These are phyloP conservation scores for Phytophthora citricola DNA, from an alignment of 352 stramenopile species.

Conservation along the genomic window DNA sequence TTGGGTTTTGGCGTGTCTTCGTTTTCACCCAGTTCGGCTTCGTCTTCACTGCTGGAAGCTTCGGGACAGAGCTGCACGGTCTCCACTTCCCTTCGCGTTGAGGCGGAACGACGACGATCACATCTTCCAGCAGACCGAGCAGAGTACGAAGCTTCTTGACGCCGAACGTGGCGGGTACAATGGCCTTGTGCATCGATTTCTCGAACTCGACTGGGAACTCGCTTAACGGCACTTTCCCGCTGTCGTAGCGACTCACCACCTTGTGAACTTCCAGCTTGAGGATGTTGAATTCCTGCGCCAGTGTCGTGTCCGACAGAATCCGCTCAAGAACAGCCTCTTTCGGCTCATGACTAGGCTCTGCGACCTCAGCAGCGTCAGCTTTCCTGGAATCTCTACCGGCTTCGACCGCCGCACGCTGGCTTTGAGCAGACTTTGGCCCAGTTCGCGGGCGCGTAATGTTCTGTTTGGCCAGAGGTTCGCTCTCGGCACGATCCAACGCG, in stretches of 20 bases:
- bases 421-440: conserved; percentile 16
- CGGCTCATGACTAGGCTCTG: conserved; percentile 31
- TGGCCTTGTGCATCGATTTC: conserved; percentile 72
- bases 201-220: conserved; percentile 63
- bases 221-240: conserved; percentile 49
- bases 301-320: conserved; percentile 52
- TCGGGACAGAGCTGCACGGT: conserved; percentile 68
- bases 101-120: conserved; percentile 57
- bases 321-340: conserved; percentile 60
- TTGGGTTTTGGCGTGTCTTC: conserved; percentile 21
- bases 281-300: conserved; percentile 58
- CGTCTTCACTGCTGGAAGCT: conserved; percentile 38
- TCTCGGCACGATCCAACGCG: conserved; percentile 62
- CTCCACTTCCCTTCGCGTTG: conserved; percentile 60
- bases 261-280: conserved; percentile 81
- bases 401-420: conserved; percentile 1
- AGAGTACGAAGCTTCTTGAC: conserved; percentile 85
- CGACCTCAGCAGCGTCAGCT: not conserved
- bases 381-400: conserved; percentile 3
- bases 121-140: conserved; percentile 61
- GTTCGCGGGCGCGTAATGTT: conserved; percentile 57
- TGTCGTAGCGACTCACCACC: conserved; percentile 66
- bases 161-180: conserved; percentile 58
- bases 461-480: conserved; percentile 60
- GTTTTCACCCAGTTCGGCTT: conserved; percentile 14